Base-by-base conservation (phyloP, 2,329 filamentous ascomycete genomes). In the Hysterium pulicare region DNA sequence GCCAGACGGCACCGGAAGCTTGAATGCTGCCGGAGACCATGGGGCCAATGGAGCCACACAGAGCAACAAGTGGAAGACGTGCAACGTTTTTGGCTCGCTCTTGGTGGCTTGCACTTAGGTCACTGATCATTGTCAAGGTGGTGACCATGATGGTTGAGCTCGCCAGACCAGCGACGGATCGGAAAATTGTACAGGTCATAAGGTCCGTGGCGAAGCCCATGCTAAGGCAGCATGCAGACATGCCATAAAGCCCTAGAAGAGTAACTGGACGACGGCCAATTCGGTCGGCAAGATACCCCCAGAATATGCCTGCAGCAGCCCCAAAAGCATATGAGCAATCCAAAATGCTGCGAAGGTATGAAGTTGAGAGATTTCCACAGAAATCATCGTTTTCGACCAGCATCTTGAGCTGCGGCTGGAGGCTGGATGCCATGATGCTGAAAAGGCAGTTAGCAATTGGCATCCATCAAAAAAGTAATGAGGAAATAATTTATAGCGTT, bases 251-350 rank as follows among this genome's bases (percentile, higher is more conserved):
- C n/a, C 71, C 71, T 16, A 65, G 45, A 37, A 74, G 49, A 4
- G 71, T 68, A n/a, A 72, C 62, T n/a, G 62, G 66, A 33, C 68
- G 62, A 6, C 71, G 62, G 22, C 71, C 71, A 47, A 68, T 54
- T 24, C 64, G 64, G 48, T 74, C 71, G 5, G 70, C 57, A 16
- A 71, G 57, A 40, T 66, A 68, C 19, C 71, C 71, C 70, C 71
- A 74, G 38, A 71, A 62, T 11, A 72, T 57, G 30, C 71, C 71
- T 32, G 59, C 64, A 23, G 69, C 67, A 32, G 68, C 68, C 19
- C 72, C 72, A 41, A 74, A 69, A 16, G 70, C 71, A 50, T 73
- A 75, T 17, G 71, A 69, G 56, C 71, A 72, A 42, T 73, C 70
- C 33, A 74, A 62, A n/a, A 73, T 67, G 40, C 70, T 71, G 40